Percentiles rank a stretch among this genome's conserved stretches.
Evolutionary conservation across 805 yeast species (phyloP).

Genomic region (Debaryomyces prosopidis): DNA sequence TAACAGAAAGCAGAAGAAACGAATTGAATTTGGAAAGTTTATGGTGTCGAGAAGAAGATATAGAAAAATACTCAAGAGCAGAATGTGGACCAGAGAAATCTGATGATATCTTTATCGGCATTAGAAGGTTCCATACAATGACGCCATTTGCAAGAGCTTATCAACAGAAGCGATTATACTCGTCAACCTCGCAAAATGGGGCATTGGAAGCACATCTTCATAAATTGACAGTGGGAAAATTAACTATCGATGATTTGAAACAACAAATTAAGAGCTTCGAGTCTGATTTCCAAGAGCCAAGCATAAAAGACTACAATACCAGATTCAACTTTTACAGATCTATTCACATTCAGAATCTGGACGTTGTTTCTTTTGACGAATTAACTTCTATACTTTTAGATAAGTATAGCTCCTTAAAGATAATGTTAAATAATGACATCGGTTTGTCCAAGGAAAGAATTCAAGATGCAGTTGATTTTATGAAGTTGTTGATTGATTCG

Average conservation of each 20-base stretch:
- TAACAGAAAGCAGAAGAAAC: slow-evolving; percentile 68
- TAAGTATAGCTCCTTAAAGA: slow-evolving; percentile 25
- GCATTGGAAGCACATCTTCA: background rate
- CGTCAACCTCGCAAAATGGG: background rate
- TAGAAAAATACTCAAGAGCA: slow-evolving; percentile 19
- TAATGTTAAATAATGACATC: slow-evolving; percentile 8
- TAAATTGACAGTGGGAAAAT: background rate
- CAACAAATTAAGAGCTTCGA: background rate
- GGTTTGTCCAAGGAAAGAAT: slow-evolving; percentile 17
- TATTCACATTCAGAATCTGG: slow-evolving; percentile 27
- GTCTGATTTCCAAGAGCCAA: slow-evolving; percentile 6
- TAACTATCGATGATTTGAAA: background rate
- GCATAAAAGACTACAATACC: slow-evolving; percentile 17
- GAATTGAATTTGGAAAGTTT: slow-evolving; percentile 71
- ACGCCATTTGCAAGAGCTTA: slow-evolving; percentile 8
- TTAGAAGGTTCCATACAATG: slow-evolving; percentile 46
- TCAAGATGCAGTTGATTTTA: slow-evolving; percentile 29
- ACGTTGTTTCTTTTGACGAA: slow-evolving; percentile 22
- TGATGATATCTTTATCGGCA: slow-evolving; percentile 46
- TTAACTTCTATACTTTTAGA: slow-evolving; percentile 24
- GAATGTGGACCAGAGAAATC: slow-evolving; percentile 13
- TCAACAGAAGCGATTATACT: background rate
- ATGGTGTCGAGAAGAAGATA: slow-evolving; percentile 53
- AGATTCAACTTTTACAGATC: slow-evolving; percentile 24
- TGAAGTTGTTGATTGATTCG: slow-evolving; percentile 36